Evolutionary conservation across 805 yeast genomes (phyloP).

Genomic region (Candida chilensis): DNA sequence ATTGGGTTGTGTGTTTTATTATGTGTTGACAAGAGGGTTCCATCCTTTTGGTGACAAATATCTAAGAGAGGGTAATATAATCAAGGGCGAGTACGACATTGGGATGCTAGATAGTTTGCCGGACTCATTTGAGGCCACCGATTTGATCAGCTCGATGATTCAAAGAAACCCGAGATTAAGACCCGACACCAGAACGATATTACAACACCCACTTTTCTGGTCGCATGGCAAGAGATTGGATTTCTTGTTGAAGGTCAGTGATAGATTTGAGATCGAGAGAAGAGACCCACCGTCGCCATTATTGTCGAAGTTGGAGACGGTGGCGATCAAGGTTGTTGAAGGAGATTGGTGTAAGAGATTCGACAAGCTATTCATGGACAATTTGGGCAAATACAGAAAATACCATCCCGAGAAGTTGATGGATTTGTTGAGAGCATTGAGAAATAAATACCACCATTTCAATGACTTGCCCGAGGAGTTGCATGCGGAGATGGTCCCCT

Average conservation of each 20-base stretch:
- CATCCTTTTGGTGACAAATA: conserved; percentile 97
- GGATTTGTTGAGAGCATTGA: conserved; percentile 80
- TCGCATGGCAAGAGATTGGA: conserved; percentile 60
- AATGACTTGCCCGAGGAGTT: conserved; percentile 76
- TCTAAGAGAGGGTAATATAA: conserved; percentile 80
- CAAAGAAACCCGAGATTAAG: conserved; percentile 53
- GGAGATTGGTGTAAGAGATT: conserved; percentile 74
- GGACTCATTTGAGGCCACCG: conserved; percentile 56
- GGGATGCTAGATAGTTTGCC: conserved; percentile 32
- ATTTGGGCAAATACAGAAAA: conserved; percentile 85
- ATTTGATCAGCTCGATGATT: conserved; percentile 70
- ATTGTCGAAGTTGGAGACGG: conserved; percentile 43
- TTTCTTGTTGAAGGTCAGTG: conserved; percentile 80
- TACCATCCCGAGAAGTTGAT: conserved; percentile 70
- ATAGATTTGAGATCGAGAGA: conserved; percentile 78
- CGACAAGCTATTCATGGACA: conserved; percentile 66
- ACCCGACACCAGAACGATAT: conserved; percentile 59
- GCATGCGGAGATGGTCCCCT: conserved; percentile 58
- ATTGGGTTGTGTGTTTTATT: conserved; percentile 88
- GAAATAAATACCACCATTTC: conserved; percentile 92
- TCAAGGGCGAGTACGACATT: conserved; percentile 51
- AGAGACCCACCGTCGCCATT: conserved; percentile 70
- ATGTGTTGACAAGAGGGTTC: conserved; percentile 68
- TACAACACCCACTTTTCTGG: conserved; percentile 93
- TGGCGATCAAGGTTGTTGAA: conserved; percentile 39